Percentiles rank a stretch among this genome's conserved stretches.
phyloP scores from a whole-genome alignment of 164 flowering plant genomes.

The Stephania yunnanensis region DNA sequence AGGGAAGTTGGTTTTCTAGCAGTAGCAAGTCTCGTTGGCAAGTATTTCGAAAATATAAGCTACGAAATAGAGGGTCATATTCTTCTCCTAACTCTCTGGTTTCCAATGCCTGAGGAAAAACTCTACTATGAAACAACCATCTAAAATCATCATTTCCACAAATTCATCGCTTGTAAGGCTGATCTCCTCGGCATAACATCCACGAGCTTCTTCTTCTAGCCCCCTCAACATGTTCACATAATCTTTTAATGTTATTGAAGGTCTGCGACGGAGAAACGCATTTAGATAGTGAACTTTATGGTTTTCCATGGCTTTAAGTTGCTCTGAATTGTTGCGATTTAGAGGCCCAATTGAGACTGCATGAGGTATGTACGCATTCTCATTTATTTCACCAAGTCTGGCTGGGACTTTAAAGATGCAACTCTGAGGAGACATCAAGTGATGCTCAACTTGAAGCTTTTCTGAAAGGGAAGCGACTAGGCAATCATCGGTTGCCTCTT shows the following conservation, averaged over 20 bases:
- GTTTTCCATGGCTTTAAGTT: constrained; percentile 13
- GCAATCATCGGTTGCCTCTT: too few relatives aligned
- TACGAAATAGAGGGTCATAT: neutral
- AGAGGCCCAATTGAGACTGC: constrained; percentile 28
- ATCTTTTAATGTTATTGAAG: neutral
- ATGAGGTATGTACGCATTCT: constrained; percentile 22
- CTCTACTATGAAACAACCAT: constrained; percentile 6
- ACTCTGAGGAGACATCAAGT: neutral
- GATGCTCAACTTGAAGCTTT: too few relatives aligned
- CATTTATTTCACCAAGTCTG: constrained; percentile 15
- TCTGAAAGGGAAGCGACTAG: too few relatives aligned
- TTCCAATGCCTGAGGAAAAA: neutral
- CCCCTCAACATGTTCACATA: neutral
- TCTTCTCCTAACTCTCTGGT: neutral
- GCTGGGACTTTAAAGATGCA: constrained; percentile 24
- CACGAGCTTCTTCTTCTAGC: neutral
- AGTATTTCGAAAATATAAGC: neutral
- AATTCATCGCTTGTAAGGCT: neutral
- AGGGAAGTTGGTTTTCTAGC: constrained; percentile 33
- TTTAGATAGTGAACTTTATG: constrained; percentile 7
- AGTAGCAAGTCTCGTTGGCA: constrained; percentile 18
- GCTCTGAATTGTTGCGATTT: constrained; percentile 9
- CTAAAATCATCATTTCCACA: constrained; percentile 2
- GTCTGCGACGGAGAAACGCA: neutral
- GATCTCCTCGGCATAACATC: neutral